Evolutionary conservation across 306 rosid genomes (phyloP), one percentile per base, ranked within the genome.

Genomic region (Prunus armeniaca): DNA sequence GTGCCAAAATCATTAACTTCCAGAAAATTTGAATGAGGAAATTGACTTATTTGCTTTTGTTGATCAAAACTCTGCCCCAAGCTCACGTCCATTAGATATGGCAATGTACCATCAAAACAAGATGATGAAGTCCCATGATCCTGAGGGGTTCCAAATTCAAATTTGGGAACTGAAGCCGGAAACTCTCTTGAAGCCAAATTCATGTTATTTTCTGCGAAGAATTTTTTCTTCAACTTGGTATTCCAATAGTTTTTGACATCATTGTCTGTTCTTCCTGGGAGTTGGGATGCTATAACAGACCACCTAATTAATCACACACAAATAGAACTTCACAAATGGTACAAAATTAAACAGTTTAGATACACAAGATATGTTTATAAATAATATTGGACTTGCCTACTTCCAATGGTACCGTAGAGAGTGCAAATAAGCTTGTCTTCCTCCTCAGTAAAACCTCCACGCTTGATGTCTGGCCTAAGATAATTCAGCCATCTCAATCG

Each of bases 401-500:
- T 86, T 75, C 89, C 87, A 2, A 86, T 63, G 64, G 47, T 63
- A 19, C 49, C 25, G 20, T 67, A 78, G 62, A 86, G 82, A 46
- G 81, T 46, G 55, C 78, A 72, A 38, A 86, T 86, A 32, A 81
- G 30, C 9, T 67, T 75, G 55, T 86, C 89, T 78, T 86, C 89
- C 3, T 57, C 85, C 43, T 72, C 84, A 11, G 85, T 86, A 19
- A 86, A 86, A 30, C 84, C 38, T 54, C 89, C 89, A 38, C 79
- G 89, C 71, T 86, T 86, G 32, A 86, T 86, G 45, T 78, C 82
- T 56, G 89, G 87, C 43, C 83, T 78, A 1, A 86, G 85, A 78
- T 86, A 86, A 65, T 86, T 86, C 65, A 86, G 78, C 89, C 89
- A 86, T 71, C 89, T 83, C 47, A 86, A 69, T 51, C 89, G 83